These are phyloP conservation scores for Apophysomyces variabilis DNA, from an alignment of 371 early-diverging fungal genomes.

Conservation along the genomic window DNA sequence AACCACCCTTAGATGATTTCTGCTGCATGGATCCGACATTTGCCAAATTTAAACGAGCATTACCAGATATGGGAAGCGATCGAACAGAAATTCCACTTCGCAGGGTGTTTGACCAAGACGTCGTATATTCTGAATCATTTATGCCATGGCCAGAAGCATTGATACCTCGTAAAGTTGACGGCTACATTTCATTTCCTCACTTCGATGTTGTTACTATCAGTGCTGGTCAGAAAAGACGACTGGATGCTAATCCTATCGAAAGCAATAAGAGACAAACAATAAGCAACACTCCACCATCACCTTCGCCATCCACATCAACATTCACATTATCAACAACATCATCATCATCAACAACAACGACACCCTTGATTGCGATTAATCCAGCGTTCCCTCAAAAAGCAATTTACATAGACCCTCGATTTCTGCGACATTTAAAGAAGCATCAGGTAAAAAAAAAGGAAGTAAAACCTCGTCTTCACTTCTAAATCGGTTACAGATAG, in stretches of 20 bases:
- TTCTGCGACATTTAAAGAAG: neutral
- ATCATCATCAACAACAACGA: neutral
- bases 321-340: too few species aligned
- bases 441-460: neutral
- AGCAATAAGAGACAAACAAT: neutral
- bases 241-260: neutral
- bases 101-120: neutral
- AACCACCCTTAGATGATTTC: neutral
- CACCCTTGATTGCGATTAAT: neutral
- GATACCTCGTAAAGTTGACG: neutral
- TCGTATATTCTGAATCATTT: neutral
- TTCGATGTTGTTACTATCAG: neutral
- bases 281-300: neutral
- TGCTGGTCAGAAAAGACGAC: neutral
- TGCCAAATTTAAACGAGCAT: constrained; percentile 1
- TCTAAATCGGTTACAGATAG: constrained; percentile 40
- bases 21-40: neutral
- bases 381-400: neutral
- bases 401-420: neutral
- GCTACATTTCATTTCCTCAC: neutral
- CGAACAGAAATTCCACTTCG: constrained; percentile 5
- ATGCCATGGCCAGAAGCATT: constrained; percentile 1
- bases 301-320: too few species aligned
- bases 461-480: neutral
- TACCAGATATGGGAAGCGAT: constrained; percentile 9